These are phyloP conservation scores for Fusarium sp. DNA, from an alignment of 2,329 filamentous ascomycete genomes.

Conservation along the genomic window DNA sequence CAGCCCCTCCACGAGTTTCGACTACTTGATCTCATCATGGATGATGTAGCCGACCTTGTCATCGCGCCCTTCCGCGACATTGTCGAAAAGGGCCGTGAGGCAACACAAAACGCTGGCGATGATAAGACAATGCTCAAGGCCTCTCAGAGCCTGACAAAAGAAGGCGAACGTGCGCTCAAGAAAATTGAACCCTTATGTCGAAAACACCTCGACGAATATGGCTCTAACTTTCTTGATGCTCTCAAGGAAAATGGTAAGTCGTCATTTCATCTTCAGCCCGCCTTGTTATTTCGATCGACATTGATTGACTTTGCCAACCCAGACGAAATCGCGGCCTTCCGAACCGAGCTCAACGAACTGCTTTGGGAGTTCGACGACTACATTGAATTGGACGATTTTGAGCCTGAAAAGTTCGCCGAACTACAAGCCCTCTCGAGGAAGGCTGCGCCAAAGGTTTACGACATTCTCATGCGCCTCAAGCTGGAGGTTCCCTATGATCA, in stretches of 20 bases:
- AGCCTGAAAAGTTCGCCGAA: slow-evolving; percentile 59
- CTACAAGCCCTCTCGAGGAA: slow-evolving; percentile 59
- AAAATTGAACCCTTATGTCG: slow-evolving; percentile 62
- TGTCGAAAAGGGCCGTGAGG: slow-evolving; percentile 60
- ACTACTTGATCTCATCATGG: slow-evolving; percentile 45
- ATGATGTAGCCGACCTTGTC: slow-evolving; percentile 56
- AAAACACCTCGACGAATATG: slow-evolving; percentile 60
- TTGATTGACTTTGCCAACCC: slow-evolving; percentile 20
- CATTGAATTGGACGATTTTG: slow-evolving; percentile 60
- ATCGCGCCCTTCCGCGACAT: slow-evolving; percentile 63
- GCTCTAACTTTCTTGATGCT: slow-evolving; percentile 59
- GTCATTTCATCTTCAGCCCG: neutral
- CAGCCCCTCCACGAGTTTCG: neutral
- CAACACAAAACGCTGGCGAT: slow-evolving; percentile 58
- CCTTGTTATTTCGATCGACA: neutral
- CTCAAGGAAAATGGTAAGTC: slow-evolving; percentile 64
- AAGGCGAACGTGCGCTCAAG: slow-evolving; percentile 60
- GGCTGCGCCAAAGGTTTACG: slow-evolving; percentile 59
- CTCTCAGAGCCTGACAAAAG: slow-evolving; percentile 57
- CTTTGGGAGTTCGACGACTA: slow-evolving; percentile 69
- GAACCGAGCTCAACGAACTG: slow-evolving; percentile 59
- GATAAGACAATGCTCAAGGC: slow-evolving; percentile 60
- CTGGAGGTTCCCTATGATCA: slow-evolving; percentile 51
- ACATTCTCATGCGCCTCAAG: slow-evolving; percentile 65
- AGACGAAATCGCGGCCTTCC: slow-evolving; percentile 60